Conservation (phyloP, 768 basidiomycete species). For the Leccinum fibrillosum region DNA sequence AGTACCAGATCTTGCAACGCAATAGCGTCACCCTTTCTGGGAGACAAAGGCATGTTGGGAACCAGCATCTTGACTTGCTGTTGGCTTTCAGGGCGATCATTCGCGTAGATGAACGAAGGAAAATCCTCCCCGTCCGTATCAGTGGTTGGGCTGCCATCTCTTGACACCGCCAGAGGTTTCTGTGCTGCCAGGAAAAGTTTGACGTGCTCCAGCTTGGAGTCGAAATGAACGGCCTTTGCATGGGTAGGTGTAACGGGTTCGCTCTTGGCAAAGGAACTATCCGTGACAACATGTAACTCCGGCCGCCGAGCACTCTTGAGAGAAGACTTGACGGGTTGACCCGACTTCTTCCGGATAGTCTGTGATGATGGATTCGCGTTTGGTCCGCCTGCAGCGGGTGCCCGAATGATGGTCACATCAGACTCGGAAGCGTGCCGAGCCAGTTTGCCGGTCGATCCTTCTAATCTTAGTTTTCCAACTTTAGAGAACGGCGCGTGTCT, state of each 20-base stretch:
- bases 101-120: constrained; percentile 63
- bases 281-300: constrained; percentile 51
- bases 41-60: constrained; percentile 59
- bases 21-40: constrained; percentile 42
- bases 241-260: constrained; percentile 78
- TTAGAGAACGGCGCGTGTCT: constrained; percentile 18
- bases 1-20: constrained; percentile 55
- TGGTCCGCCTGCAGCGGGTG: background rate
- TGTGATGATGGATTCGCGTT: constrained; percentile 17
- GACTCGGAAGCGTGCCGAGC: constrained; percentile 26
- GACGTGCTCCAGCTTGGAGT: constrained; percentile 87
- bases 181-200: constrained; percentile 94
- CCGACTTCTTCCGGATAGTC: constrained; percentile 86
- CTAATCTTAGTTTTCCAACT: constrained; percentile 24
- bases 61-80: constrained; percentile 56
- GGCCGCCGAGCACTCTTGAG: constrained; percentile 69
- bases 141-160: constrained; percentile 85
- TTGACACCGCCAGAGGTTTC: constrained; percentile 89
- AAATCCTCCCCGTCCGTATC: constrained; percentile 83
- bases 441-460: constrained; percentile 19
- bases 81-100: constrained; percentile 26
- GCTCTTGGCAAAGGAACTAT: constrained; percentile 53
- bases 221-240: constrained; percentile 89
- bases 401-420: background rate
- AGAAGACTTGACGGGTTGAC: constrained; percentile 89